These are phyloP conservation scores for Aspergillus sp. DNA, from an alignment of 2,329 filamentous ascomycete genomes.

Conservation along the genomic window DNA sequence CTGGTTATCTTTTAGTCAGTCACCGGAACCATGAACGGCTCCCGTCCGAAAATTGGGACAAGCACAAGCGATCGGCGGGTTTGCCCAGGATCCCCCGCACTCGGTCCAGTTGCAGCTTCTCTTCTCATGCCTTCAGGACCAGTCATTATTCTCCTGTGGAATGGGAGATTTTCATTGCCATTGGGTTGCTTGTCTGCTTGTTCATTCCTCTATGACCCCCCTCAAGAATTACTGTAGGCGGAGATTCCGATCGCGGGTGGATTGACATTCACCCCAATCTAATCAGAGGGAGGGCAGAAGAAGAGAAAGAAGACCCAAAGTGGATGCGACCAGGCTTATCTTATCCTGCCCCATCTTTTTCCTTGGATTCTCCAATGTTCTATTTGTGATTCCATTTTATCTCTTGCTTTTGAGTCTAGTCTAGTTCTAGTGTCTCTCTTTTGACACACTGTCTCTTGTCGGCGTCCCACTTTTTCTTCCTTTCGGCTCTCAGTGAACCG, in stretches of 20 bases:
- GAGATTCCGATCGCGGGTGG: too few relatives aligned
- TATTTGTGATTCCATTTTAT: too few relatives aligned
- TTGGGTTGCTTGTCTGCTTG: neutral
- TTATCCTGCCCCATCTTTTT: neutral
- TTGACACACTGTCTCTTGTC: neutral
- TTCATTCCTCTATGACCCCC: too few relatives aligned
- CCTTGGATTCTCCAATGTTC: too few relatives aligned
- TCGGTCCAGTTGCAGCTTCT: neutral
- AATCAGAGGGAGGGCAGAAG: neutral
- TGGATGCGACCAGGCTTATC: neutral
- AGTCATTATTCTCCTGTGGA: neutral
- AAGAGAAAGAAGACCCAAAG: neutral
- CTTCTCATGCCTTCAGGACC: too few relatives aligned
- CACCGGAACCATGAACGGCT: neutral
- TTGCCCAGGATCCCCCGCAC: neutral
- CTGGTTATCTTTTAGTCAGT: neutral
- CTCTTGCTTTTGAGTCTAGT: neutral
- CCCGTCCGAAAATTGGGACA: neutral
- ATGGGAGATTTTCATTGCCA: neutral
- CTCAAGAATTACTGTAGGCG: too few relatives aligned
- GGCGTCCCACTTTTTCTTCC: neutral
- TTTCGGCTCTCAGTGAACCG: neutral
- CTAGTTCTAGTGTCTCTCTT: neutral
- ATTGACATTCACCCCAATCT: neutral
- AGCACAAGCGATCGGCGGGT: neutral